phyloP scores from a whole-genome alignment of 1,284 basidiomycete genomes.

The Leccinum angustisporum region DNA sequence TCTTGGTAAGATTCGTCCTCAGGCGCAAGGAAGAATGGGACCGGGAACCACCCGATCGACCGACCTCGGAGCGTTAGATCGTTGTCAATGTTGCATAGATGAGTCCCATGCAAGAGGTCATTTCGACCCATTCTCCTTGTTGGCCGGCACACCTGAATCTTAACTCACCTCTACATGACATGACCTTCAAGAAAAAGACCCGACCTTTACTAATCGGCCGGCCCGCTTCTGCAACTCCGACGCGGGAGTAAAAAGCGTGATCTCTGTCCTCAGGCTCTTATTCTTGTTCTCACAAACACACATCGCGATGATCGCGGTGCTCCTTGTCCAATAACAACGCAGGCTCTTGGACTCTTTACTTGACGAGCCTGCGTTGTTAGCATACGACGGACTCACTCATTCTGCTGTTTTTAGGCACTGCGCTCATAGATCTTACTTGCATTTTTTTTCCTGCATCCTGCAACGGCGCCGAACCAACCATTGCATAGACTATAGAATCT shows the following conservation, averaged over 20 bases:
- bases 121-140: not conserved
- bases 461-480: not conserved
- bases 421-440: not conserved
- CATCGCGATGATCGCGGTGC: constrained; percentile 32
- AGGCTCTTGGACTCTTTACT: constrained; percentile 18
- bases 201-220: not conserved
- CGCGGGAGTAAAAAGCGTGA: not conserved
- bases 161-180: not conserved
- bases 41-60: not conserved
- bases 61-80: not conserved
- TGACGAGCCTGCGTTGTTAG: constrained; percentile 21
- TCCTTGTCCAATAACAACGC: constrained; percentile 37
- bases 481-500: constrained; percentile 28
- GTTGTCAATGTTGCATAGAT: not conserved
- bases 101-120: not conserved
- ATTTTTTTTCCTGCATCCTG: constrained; percentile 1
- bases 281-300: constrained; percentile 7
- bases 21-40: not conserved
- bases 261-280: not conserved
- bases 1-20: constrained; percentile 8
- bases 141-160: not conserved
- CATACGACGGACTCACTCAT: not conserved
- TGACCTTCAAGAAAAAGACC: not conserved
- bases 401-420: constrained; percentile 1
- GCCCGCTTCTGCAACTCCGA: constrained; percentile 17